Evolutionary conservation across 805 yeast species (phyloP), one percentile per base, ranked within the genome.

Genomic region (Myxozyma sirexii): DNA sequence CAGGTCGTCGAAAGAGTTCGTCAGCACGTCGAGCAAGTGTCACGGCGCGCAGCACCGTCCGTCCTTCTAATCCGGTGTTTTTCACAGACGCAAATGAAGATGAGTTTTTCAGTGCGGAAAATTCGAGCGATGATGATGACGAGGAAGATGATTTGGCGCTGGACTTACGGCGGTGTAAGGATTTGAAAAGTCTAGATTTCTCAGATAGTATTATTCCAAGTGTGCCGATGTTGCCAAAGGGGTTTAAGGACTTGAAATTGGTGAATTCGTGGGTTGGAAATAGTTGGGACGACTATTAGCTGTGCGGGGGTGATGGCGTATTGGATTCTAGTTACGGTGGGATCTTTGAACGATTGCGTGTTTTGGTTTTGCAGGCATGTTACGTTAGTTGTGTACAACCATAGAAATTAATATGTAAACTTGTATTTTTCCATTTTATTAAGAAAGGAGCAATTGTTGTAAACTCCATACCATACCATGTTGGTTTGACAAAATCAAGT

Each of bases 201-300:
- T 48, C 53, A 21, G 43, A 48, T 35, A 48, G 53, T 24, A 48
- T 48, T 48, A 48, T 48, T 4, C 43, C 31, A 23, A 24, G 23
- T 15, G 19, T 37, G 8, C 53, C 53, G 8, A 13, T 48, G 19
- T 23, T 48, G 8, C 53, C 53, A 7, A 29, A 48, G 19, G 53
- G 53, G 5, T 12, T 48, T 24, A 29, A 37, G 13, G 39, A 33
- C 15, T 47, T 47, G 51, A 47, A 47, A 23, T 29, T 37, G 3
- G 33, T 8, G 21, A 37, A 37, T 37, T 26, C 43, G 15, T 37
- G 53, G 53, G 35, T 48, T 7, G 53, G 43, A 19, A 19, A 48
- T 48, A 35, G 44, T 24, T 48, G 53, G 53, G 33, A 37, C 17
- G 51, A 31, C 21, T 10, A 5, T 12, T 19, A 44, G 31, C 12